Conservation (phyloP, 108 stramenopile species). For the Discostella pseudostelligera region DNA sequence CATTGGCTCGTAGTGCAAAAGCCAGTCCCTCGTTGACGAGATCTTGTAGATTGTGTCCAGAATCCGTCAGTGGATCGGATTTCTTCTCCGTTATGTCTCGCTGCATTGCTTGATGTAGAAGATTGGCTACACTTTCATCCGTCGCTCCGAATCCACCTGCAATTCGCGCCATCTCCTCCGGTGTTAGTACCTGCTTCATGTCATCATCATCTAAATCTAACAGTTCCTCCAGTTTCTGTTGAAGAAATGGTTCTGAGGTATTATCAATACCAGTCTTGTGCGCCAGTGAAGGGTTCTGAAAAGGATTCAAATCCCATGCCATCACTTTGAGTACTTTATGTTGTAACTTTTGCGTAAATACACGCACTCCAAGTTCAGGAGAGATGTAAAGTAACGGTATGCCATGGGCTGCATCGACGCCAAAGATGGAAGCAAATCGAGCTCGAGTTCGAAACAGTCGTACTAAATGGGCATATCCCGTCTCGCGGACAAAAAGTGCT, state of each 20-base stretch:
- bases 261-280: constrained; percentile 72
- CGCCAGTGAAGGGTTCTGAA: constrained; percentile 73
- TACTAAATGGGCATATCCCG: constrained; percentile 72
- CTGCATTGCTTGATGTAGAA: constrained; percentile 74
- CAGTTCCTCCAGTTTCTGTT: constrained; percentile 84
- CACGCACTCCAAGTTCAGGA: constrained; percentile 67
- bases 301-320: constrained; percentile 78
- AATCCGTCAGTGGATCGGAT: constrained; percentile 15
- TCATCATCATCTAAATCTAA: constrained; percentile 75
- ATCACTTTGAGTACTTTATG: constrained; percentile 69
- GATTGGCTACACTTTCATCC: constrained; percentile 77
- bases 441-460: constrained; percentile 77
- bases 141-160: constrained; percentile 89
- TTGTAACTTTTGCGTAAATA: constrained; percentile 73
- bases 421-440: constrained; percentile 60
- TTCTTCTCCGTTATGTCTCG: constrained; percentile 55
- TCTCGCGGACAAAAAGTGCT: constrained; percentile 79
- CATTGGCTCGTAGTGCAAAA: constrained; percentile 73
- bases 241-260: constrained; percentile 57
- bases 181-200: constrained; percentile 66
- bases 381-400: constrained; percentile 80
- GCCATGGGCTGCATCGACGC: constrained; percentile 49
- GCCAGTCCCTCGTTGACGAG: constrained; percentile 87
- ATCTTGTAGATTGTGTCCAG: constrained; percentile 74
- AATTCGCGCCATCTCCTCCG: constrained; percentile 55